phyloP scores from a whole-genome alignment of 2,329 filamentous ascomycete genomes.

The Penicillium sp. region DNA sequence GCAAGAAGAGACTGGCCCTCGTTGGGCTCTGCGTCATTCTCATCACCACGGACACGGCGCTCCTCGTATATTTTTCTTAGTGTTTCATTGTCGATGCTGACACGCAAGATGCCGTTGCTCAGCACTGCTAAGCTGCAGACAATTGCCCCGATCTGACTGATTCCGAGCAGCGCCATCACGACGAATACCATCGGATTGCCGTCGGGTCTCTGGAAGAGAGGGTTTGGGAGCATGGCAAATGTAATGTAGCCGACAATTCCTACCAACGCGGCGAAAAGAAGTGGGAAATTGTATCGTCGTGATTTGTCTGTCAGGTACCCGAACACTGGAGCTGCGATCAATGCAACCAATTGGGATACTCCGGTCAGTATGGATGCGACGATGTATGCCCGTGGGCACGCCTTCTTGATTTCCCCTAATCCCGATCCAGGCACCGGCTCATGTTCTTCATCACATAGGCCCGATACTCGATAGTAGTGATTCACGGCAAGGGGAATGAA shows the following conservation, averaged over 20 bases:
- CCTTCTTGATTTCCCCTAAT: constrained; percentile 69
- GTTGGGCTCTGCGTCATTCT: constrained; percentile 14
- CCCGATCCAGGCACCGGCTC: constrained; percentile 30
- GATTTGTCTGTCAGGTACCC: constrained; percentile 77
- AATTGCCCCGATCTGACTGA: constrained; percentile 94
- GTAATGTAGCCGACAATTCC: constrained; percentile 75
- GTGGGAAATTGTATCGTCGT: constrained; percentile 66
- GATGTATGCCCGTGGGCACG: constrained; percentile 83
- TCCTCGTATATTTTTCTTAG: constrained; percentile 18
- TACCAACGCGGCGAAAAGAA: constrained; percentile 68
- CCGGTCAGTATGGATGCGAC: constrained; percentile 85
- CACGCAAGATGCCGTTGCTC: constrained; percentile 70
- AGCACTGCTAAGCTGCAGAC: constrained; percentile 92
- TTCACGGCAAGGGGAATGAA: constrained; percentile 95
- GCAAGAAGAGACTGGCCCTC: constrained; percentile 35
- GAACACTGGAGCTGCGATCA: constrained; percentile 82
- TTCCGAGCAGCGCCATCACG: constrained; percentile 75
- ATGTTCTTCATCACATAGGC: constrained; percentile 64
- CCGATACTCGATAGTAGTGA: constrained; percentile 78
- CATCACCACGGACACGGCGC: constrained; percentile 7
- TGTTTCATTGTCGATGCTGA: constrained; percentile 21
- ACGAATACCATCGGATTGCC: constrained; percentile 70
- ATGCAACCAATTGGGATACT: constrained; percentile 79
- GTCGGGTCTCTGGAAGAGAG: constrained; percentile 69
- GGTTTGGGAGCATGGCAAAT: constrained; percentile 74